Base-by-base conservation (phyloP, 2,329 filamentous ascomycete genomes). In the Trichocomaceae sp. region DNA sequence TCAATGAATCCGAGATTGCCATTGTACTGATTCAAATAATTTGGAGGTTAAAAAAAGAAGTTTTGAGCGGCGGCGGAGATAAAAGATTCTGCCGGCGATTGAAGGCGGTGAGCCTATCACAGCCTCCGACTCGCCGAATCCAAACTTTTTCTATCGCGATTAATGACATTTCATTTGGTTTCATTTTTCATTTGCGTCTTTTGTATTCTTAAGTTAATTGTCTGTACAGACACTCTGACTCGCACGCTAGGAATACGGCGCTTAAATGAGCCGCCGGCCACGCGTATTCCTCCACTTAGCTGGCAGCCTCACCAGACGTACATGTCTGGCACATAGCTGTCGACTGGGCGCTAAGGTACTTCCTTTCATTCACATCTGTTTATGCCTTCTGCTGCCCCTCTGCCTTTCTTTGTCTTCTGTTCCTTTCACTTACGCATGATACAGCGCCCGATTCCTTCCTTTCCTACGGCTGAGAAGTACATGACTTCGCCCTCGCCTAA, bases 1-100 rank as follows among this genome's bases (percentile, higher is more conserved):
- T 72, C 20, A 76, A 63, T 10, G 64, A 62, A 51, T 69, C 67
- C 15, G 67, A 64, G 50, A 74, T 68, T 6, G 66, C 63, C 72
- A 74, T 74, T 7, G 31, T 23, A 15, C 12, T 39, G 35, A 35
- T 4, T 39, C n/a, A 13, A 35, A 35, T 35, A 15, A 35, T 3
- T 35, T 13, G 31, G 9, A 35, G 35, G 26, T 23, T 39, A 8
- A 31, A 47, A 23, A 15, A 39, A 35, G 8, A 7, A n/a, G 10
- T 37, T 41, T 26, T 31, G 26, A 9, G 5, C 10, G 26, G 26
- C 20, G 49, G 10, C 22, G 2, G 37, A 33, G 20, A 29, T 3
- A 45, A 26, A 52, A 35, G 3, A 8, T 53, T 47, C 42, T 50
- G 47, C 50, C 44, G 19, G 23, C 12, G 19, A 2, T 17, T 8